Evolutionary conservation across 2,329 filamentous ascomycete species (phyloP), one percentile per base, ranked within the genome.

Genomic region (Beauveria medogensis): DNA sequence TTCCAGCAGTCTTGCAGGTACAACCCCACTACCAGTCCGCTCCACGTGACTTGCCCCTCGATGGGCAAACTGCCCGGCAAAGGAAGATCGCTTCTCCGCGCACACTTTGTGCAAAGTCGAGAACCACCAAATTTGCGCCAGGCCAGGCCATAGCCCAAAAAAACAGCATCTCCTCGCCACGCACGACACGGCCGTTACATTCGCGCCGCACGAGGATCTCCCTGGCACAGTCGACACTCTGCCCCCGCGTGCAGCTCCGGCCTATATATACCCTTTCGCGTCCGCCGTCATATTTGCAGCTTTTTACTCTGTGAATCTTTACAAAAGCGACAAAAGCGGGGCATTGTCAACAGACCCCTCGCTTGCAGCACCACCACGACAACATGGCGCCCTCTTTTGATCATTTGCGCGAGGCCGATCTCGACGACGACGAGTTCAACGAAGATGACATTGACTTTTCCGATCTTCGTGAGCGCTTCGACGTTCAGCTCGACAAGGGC

Each of bases 381-480:
- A 92, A 76, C 79, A 97, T 97, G 92, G 91, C 93, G 77, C 74
- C 74, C 62, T 92, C 91, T 74, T 97, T 96, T 77, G 91, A 96
- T 73, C 90, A 92, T 71, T 82, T 97, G 73, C 89, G 89, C 76
- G 92, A 96, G 76, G 91, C 93, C 70, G 91, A 96, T 75, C 88
- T 93, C 75, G 85, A 88, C 71, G 85, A 88, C 67, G 91, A 94
- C 71, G 88, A 92, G 73, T 89, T 89, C 74, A 92, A 96, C 74
- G 89, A 94, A 77, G 89, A 92, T 72, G 92, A 97, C 74, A 89
- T 97, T 76, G 93, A 97, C 75, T 91, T 96, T 75, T 93, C 91
- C 69, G 93, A 99, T 78, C 83, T 99, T 68, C 85, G 88, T 74
- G 92, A 95, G 75, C 91, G 95, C 77, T 97, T 92, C 74, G 92